phyloP scores from a whole-genome alignment of 192 early-diverging fungal species.

The Rhizoclosmatium sp. region DNA sequence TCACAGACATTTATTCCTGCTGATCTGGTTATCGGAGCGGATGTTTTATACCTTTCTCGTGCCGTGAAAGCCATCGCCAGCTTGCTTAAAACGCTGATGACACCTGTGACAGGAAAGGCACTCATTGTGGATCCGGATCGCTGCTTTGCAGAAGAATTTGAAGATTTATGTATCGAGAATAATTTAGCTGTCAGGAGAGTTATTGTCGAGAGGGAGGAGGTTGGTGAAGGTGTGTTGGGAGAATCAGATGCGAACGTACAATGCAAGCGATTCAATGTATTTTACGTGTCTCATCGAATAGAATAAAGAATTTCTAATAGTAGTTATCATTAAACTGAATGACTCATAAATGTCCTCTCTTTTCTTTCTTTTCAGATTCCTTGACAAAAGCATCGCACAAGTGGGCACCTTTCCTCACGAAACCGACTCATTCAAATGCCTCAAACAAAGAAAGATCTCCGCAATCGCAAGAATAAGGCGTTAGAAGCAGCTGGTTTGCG shows the following conservation, averaged over 20 bases:
- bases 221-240: not conserved
- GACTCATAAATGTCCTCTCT: no score
- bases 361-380: no score
- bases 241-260: not conserved
- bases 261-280: not conserved
- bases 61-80: not conserved
- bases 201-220: not conserved
- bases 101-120: not conserved
- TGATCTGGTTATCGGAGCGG: slow-evolving; percentile 11
- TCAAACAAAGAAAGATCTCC: slow-evolving; percentile 11
- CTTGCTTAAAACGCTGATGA: not conserved
- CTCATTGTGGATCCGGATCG: slow-evolving; percentile 18
- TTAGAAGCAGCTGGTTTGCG: slow-evolving; percentile 8
- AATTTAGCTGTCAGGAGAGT: not conserved
- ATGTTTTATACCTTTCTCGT: slow-evolving; percentile 9
- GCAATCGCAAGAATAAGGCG: slow-evolving; percentile 6
- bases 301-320: no score
- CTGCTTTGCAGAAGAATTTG: slow-evolving; percentile 19
- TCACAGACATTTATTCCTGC: no score
- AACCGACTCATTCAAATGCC: slow-evolving; percentile 6
- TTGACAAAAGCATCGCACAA: no score
- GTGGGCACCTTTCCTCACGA: no score
- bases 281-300: not conserved
- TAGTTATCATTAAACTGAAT: no score
- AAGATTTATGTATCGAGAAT: not conserved